phyloP scores from a whole-genome alignment of 179 eudicot species.

The Spinacia oleracea region DNA sequence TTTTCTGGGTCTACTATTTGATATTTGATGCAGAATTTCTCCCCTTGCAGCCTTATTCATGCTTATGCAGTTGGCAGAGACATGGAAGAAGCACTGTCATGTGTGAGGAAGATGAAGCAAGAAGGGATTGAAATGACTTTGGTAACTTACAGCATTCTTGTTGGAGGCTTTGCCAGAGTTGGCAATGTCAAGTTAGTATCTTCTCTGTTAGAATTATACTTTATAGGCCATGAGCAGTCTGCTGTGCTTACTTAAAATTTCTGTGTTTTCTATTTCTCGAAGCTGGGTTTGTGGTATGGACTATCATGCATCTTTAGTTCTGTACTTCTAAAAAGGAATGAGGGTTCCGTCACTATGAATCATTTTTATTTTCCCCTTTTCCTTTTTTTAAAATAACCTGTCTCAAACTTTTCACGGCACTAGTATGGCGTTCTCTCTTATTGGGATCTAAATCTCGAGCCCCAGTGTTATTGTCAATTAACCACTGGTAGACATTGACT shows the following conservation, averaged over 20 bases:
- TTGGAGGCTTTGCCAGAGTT: conserved; percentile 84
- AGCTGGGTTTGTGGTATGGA: neutral
- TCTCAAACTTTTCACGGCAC: neutral
- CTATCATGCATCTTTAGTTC: neutral
- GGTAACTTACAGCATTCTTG: conserved; percentile 89
- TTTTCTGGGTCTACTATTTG: neutral
- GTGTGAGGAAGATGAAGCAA: conserved; percentile 89
- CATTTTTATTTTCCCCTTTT: neutral
- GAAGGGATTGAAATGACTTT: conserved; percentile 83
- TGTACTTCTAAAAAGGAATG: neutral
- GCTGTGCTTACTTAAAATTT: neutral
- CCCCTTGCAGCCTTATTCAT: conserved; percentile 81
- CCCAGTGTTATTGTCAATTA: neutral
- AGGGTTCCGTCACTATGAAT: neutral
- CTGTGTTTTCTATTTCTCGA: neutral
- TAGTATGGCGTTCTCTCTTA: neutral
- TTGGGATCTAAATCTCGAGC: neutral
- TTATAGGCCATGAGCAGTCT: neutral
- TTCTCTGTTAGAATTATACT: conserved; percentile 11
- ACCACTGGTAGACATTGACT: neutral
- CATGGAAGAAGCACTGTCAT: conserved; percentile 92
- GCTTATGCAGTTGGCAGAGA: conserved; percentile 94
- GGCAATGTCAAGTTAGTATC: conserved; percentile 77
- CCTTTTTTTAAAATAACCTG: neutral
- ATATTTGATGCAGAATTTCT: conserved; percentile 16